phyloP scores from a whole-genome alignment of 1,139 yeast species.

The Blastobotrys petasosporus region DNA sequence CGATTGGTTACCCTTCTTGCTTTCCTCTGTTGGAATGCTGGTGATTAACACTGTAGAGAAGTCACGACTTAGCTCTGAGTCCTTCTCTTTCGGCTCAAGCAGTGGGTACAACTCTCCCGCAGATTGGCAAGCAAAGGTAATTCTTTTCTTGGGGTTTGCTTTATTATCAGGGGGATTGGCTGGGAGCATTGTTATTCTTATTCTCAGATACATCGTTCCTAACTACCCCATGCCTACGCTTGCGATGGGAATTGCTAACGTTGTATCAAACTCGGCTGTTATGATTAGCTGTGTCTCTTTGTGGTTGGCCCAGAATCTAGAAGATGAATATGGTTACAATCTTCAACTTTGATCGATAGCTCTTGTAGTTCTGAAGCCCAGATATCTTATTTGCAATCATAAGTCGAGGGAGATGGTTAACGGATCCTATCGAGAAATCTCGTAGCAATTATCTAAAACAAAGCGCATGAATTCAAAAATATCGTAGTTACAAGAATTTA shows the following conservation, averaged over 20 bases:
- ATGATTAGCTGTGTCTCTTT: slow-evolving; percentile 82
- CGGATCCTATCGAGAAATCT: too few relatives aligned
- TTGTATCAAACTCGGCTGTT: slow-evolving; percentile 69
- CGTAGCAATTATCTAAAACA: too few relatives aligned
- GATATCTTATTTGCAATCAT: too few relatives aligned
- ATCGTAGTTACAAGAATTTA: neutral
- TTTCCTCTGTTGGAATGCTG: slow-evolving; percentile 85
- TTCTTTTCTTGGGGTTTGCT: slow-evolving; percentile 86
- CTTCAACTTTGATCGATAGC: slow-evolving; percentile 52
- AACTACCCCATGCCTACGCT: slow-evolving; percentile 79
- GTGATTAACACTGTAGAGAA: slow-evolving; percentile 91
- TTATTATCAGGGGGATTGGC: slow-evolving; percentile 91
- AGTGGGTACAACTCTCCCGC: slow-evolving; percentile 42
- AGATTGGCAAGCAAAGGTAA: slow-evolving; percentile 91
- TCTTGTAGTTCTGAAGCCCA: too few relatives aligned
- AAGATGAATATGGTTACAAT: slow-evolving; percentile 91
- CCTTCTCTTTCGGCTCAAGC: slow-evolving; percentile 42
- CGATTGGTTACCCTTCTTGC: slow-evolving; percentile 93
- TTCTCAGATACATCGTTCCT: slow-evolving; percentile 75
- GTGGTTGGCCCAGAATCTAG: slow-evolving; percentile 93
- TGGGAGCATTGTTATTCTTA: slow-evolving; percentile 82
- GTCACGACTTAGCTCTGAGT: slow-evolving; percentile 59
- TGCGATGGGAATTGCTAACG: slow-evolving; percentile 91
- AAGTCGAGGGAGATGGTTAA: too few relatives aligned
- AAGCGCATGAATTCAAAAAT: neutral